Evolutionary conservation across 148 eudicot genomes (phyloP).

Genomic region (Rhododendron mucronatum): DNA sequence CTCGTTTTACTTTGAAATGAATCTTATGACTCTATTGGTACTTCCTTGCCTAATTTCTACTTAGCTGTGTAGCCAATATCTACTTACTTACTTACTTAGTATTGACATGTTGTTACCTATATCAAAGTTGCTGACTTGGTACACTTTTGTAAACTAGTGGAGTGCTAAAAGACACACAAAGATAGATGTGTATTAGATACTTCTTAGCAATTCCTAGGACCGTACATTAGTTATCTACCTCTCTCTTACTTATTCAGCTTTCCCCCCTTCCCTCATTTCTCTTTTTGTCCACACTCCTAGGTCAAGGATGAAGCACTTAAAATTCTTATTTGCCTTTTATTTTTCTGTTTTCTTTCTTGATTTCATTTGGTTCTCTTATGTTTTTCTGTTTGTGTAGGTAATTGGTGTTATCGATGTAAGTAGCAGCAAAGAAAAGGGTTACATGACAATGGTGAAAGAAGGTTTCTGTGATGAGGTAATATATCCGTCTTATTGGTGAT

Average conservation of each 20-base stretch:
- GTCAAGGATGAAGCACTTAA: not conserved
- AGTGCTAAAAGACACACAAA: not conserved
- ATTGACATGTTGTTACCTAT: not conserved
- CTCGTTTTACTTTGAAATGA: not conserved
- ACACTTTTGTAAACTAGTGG: not conserved
- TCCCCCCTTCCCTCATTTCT: not conserved
- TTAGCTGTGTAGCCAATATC: not conserved
- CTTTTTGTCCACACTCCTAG: not conserved
- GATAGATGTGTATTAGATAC: not conserved
- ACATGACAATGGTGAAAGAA: constrained; percentile 78
- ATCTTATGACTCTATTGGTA: not conserved
- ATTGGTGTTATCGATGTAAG: constrained; percentile 80
- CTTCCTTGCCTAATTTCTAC: not conserved
- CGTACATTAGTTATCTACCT: not conserved
- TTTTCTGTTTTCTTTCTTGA: constrained; percentile 4
- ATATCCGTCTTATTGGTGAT: constrained; percentile 2
- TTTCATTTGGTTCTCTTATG: not conserved
- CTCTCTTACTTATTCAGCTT: not conserved
- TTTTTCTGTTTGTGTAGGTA: constrained; percentile 43
- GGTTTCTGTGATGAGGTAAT: constrained; percentile 95
- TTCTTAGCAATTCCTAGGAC: not conserved
- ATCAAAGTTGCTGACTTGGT: not conserved
- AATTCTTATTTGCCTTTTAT: not conserved
- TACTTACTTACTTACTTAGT: not conserved
- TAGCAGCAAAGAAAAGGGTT: constrained; percentile 84